Evolutionary conservation across 176 grass and related monocot genomes (phyloP).

Genomic region (Luzula sylvatica): DNA sequence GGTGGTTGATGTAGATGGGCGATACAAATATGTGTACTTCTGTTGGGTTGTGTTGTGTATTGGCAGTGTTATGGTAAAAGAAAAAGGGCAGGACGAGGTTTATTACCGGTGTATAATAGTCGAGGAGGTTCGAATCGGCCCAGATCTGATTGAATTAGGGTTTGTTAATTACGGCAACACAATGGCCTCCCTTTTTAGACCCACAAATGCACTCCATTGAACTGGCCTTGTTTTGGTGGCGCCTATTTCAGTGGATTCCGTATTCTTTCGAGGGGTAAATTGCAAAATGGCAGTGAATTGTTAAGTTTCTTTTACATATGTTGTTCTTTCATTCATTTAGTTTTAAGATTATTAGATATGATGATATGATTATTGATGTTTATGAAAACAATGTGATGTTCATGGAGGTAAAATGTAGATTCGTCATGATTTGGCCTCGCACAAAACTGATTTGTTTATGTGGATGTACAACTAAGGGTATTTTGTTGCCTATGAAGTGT

Average conservation of each 20-base stretch:
- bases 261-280: slow-evolving; percentile 22
- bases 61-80: slow-evolving; percentile 73
- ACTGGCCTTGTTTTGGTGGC: slow-evolving; percentile 44
- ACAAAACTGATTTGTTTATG: no score
- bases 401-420: no score
- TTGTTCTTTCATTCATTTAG: slow-evolving; percentile 5
- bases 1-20: slow-evolving; percentile 53
- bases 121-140: slow-evolving; percentile 32
- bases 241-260: slow-evolving; percentile 15
- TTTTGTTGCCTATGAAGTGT: no score
- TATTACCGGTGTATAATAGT: slow-evolving; percentile 73
- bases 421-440: no score
- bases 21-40: slow-evolving; percentile 39
- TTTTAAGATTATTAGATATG: background rate
- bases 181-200: background rate
- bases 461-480: no score
- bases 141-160: slow-evolving; percentile 43
- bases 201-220: slow-evolving; percentile 14
- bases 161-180: background rate
- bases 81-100: slow-evolving; percentile 28
- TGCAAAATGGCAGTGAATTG: background rate
- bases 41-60: slow-evolving; percentile 36
- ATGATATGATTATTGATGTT: slow-evolving; percentile 8
- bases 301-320: background rate
- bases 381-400: background rate